These are phyloP conservation scores for Leccinellum rugosiceps DNA, from an alignment of 768 basidiomycete genomes.

Conservation along the genomic window DNA sequence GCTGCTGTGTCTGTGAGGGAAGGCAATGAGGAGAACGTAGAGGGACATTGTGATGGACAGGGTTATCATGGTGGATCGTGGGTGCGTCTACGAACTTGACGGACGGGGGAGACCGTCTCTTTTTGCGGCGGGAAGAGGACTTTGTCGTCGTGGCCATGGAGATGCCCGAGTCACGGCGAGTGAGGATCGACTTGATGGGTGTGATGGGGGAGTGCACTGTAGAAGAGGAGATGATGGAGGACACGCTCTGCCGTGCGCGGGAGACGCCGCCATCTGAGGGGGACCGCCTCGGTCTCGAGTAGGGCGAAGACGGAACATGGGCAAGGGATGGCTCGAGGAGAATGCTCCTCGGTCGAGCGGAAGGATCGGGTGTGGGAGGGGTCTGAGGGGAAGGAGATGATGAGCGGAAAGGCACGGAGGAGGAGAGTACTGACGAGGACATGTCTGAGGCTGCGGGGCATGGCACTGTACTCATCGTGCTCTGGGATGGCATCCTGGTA, in stretches of 20 bases:
- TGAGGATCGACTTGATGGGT: slow-evolving; percentile 55
- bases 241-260: slow-evolving; percentile 36
- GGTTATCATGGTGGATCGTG: slow-evolving; percentile 48
- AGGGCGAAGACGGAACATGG: slow-evolving; percentile 14
- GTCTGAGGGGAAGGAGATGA: slow-evolving; percentile 11
- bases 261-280: slow-evolving; percentile 17
- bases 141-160: slow-evolving; percentile 37
- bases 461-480: slow-evolving; percentile 26
- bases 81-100: slow-evolving; percentile 72
- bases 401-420: slow-evolving; percentile 8
- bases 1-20: slow-evolving; percentile 6
- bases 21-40: slow-evolving; percentile 13
- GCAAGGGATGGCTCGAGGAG: slow-evolving; percentile 22
- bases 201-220: slow-evolving; percentile 23
- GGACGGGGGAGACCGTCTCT: slow-evolving; percentile 39
- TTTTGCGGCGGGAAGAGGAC: slow-evolving; percentile 21
- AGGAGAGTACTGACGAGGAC: slow-evolving; percentile 25
- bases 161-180: slow-evolving; percentile 47
- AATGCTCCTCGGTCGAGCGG: slow-evolving; percentile 24
- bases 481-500: slow-evolving; percentile 29
- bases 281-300: slow-evolving; percentile 19
- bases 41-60: slow-evolving; percentile 10
- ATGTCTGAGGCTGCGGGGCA: slow-evolving; percentile 30
- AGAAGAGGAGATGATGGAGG: slow-evolving; percentile 37
- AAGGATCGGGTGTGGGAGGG: slow-evolving; percentile 19